These are phyloP conservation scores for Globisporangium lucens DNA, from an alignment of 352 stramenopile genomes.

Conservation along the genomic window DNA sequence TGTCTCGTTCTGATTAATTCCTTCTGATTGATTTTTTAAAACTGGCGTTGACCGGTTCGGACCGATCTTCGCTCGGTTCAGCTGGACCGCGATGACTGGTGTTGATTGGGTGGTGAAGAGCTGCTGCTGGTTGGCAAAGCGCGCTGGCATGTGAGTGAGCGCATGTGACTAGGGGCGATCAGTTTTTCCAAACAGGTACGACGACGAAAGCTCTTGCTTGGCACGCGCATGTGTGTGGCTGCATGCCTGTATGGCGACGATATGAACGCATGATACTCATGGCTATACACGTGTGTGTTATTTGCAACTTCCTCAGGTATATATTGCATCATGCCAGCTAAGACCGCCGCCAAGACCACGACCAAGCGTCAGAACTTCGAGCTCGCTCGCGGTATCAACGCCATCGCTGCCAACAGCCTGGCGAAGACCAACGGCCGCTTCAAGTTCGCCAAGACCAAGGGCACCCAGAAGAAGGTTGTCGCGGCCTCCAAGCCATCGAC, in stretches of 20 bases:
- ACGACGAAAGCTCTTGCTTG: not conserved
- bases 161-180: conserved; percentile 7
- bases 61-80: conserved; percentile 4
- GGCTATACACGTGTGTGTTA: not conserved
- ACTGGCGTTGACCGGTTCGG: not conserved
- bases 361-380: conserved; percentile 61
- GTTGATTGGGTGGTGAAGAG: conserved; percentile 15
- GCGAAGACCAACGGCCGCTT: conserved; percentile 54
- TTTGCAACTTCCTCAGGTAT: conserved; percentile 28
- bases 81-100: conserved; percentile 9
- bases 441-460: conserved; percentile 56
- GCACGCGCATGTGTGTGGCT: not conserved
- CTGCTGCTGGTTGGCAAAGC: conserved; percentile 1
- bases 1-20: too few species aligned
- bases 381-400: conserved; percentile 76
- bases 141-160: not conserved
- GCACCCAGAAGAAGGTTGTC: conserved; percentile 57
- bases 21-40: too few species aligned
- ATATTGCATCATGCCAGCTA: conserved; percentile 40
- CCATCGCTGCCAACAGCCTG: conserved; percentile 66
- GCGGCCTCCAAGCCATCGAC: conserved; percentile 40
- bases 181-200: conserved; percentile 71
- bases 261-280: conserved; percentile 1
- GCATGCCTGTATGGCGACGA: not conserved
- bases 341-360: conserved; percentile 43